These are phyloP conservation scores for Rhynchospora tenuis DNA, from an alignment of 176 grass and related monocot species.

Conservation along the genomic window DNA sequence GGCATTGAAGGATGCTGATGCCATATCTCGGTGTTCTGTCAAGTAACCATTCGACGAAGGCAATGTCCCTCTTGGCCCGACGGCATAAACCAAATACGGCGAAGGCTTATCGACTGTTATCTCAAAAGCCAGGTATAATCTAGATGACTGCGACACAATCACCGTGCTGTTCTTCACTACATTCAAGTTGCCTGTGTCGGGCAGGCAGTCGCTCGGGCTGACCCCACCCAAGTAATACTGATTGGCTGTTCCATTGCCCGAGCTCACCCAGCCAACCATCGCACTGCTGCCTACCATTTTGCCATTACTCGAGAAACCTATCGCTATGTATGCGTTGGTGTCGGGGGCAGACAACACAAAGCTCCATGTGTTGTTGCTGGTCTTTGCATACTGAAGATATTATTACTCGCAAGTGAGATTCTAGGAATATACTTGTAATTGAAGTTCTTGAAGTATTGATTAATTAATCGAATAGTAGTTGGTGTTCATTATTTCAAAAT, in stretches of 20 bases:
- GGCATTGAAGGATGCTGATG: slow-evolving; percentile 37
- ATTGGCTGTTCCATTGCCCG: slow-evolving; percentile 43
- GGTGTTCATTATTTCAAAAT: not conserved
- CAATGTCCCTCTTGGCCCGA: slow-evolving; percentile 38
- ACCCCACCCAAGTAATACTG: slow-evolving; percentile 65
- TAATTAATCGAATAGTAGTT: not conserved
- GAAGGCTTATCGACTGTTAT: slow-evolving; percentile 44
- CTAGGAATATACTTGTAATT: not conserved
- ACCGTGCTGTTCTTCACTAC: slow-evolving; percentile 40
- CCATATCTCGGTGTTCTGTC: slow-evolving; percentile 32
- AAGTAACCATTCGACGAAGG: slow-evolving; percentile 28
- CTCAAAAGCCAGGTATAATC: slow-evolving; percentile 82
- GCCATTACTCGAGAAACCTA: slow-evolving; percentile 75
- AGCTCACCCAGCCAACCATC: slow-evolving; percentile 50
- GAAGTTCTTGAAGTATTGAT: not conserved
- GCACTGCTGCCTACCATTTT: slow-evolving; percentile 90
- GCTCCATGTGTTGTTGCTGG: slow-evolving; percentile 61
- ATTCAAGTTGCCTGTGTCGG: slow-evolving; percentile 47
- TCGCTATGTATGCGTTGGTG: slow-evolving; percentile 49
- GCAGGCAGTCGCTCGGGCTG: slow-evolving; percentile 28
- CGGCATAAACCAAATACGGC: slow-evolving; percentile 57
- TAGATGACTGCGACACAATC: slow-evolving; percentile 24
- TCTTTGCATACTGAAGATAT: slow-evolving; percentile 59
- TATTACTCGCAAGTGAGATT: not conserved
- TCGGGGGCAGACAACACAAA: slow-evolving; percentile 83